Evolutionary conservation across 305 asterid genomes (phyloP).

Genomic region (Fraxinus greggii): DNA sequence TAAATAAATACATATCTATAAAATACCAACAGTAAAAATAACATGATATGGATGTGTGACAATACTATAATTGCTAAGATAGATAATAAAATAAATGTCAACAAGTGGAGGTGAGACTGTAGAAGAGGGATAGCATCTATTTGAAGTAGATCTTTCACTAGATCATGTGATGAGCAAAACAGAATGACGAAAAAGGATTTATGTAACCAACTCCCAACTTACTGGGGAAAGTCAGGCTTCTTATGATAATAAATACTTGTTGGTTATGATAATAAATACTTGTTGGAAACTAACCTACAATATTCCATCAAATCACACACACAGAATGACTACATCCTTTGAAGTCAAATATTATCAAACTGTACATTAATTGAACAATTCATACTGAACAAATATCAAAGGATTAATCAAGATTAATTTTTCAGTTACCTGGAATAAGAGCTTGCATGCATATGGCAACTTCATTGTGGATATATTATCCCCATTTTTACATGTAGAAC

Average conservation of each 20-base stretch:
- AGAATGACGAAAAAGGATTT: background rate
- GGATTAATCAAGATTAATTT: background rate
- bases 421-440: constrained; percentile 71
- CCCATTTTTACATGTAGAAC: constrained; percentile 83
- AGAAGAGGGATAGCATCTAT: background rate
- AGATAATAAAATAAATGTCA: background rate
- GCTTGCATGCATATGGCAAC: constrained; percentile 98
- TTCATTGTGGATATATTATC: constrained; percentile 88
- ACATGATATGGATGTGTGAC: background rate
- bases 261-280: background rate
- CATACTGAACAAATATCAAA: background rate
- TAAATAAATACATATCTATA: background rate
- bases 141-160: background rate
- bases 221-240: background rate
- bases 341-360: background rate
- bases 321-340: background rate
- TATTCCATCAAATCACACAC: background rate
- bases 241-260: background rate
- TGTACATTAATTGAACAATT: background rate
- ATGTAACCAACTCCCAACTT: background rate
- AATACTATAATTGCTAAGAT: background rate
- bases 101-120: background rate
- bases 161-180: background rate
- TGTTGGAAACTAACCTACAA: background rate
- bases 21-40: background rate